These are phyloP conservation scores for Colletotrichum theobromicola DNA, from an alignment of 2,329 filamentous ascomycete species.

Conservation along the genomic window DNA sequence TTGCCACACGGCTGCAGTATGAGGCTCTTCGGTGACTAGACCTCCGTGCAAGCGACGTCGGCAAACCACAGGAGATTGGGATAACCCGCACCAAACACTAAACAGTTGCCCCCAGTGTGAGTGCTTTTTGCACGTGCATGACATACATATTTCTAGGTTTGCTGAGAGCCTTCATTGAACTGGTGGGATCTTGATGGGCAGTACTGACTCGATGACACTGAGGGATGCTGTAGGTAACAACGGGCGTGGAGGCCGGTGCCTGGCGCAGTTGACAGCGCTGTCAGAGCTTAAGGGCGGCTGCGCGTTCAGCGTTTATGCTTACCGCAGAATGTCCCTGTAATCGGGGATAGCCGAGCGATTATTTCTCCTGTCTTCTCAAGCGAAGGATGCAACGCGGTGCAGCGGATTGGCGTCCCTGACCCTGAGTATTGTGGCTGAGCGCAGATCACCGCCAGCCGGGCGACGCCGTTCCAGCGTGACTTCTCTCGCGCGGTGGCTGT, in stretches of 20 bases:
- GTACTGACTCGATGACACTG: background rate
- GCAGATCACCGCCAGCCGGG: constrained; percentile 1
- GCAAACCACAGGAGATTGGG: background rate
- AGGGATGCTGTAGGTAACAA: background rate
- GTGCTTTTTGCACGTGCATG: background rate
- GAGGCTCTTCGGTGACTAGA: background rate
- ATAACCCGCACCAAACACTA: background rate
- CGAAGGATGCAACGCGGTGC: background rate
- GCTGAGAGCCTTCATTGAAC: background rate
- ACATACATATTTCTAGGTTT: background rate
- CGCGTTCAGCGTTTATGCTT: background rate
- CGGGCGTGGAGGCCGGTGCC: background rate
- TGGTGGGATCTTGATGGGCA: background rate
- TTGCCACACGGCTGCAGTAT: background rate
- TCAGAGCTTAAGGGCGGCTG: background rate
- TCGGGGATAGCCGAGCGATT: background rate
- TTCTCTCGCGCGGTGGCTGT: constrained; percentile 4
- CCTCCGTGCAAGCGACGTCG: background rate
- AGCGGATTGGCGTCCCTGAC: background rate
- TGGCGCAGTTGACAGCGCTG: background rate
- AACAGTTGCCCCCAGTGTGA: background rate
- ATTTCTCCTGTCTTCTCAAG: background rate
- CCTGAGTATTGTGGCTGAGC: constrained; percentile 3
- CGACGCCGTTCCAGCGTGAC: background rate
- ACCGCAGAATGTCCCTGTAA: background rate